These are phyloP conservation scores for Entomortierella chlamydospora DNA, from an alignment of 192 early-diverging fungal species.

Conservation along the genomic window DNA sequence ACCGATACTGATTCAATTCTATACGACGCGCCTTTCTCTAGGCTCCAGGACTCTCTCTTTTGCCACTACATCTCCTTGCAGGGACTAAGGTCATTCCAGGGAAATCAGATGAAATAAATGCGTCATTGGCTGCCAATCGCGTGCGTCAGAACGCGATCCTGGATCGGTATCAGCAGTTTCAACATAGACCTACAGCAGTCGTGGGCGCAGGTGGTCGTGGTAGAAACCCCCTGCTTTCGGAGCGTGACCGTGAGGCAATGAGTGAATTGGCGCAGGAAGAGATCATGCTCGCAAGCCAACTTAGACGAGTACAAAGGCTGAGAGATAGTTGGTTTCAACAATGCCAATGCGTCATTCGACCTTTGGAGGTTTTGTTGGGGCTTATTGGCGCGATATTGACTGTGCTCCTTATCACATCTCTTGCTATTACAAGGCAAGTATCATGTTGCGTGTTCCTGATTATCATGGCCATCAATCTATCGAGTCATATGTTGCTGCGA, in stretches of 20 bases:
- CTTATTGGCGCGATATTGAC: slow-evolving; percentile 17
- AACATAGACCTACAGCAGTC: neutral
- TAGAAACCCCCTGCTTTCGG: slow-evolving; percentile 10
- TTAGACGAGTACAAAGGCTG: slow-evolving; percentile 7
- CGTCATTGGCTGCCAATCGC: slow-evolving; percentile 11
- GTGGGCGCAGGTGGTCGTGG: slow-evolving; percentile 11
- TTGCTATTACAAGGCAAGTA: slow-evolving; percentile 32
- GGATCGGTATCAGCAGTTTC: slow-evolving; percentile 12
- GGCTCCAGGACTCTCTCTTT: slow-evolving; percentile 44
- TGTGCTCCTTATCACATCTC: slow-evolving; percentile 24
- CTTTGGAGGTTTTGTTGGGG: slow-evolving; percentile 36
- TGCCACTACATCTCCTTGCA: slow-evolving; percentile 31
- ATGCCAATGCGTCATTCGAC: slow-evolving; percentile 36
- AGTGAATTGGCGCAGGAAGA: slow-evolving; percentile 30
- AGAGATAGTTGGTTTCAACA: slow-evolving; percentile 31
- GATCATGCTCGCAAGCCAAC: slow-evolving; percentile 22
- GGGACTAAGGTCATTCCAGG: slow-evolving; percentile 25
- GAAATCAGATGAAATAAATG: slow-evolving; percentile 8
- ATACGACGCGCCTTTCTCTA: neutral
- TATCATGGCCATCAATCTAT: too few relatives aligned
- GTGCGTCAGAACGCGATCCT: slow-evolving; percentile 30
- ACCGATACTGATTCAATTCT: too few relatives aligned
- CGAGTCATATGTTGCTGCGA: too few relatives aligned
- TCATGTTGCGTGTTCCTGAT: too few relatives aligned
- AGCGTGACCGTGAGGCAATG: slow-evolving; percentile 20